Evolutionary conservation across 2,329 filamentous ascomycete genomes (phyloP).

Genomic region (Coniochaeta pulveracea): DNA sequence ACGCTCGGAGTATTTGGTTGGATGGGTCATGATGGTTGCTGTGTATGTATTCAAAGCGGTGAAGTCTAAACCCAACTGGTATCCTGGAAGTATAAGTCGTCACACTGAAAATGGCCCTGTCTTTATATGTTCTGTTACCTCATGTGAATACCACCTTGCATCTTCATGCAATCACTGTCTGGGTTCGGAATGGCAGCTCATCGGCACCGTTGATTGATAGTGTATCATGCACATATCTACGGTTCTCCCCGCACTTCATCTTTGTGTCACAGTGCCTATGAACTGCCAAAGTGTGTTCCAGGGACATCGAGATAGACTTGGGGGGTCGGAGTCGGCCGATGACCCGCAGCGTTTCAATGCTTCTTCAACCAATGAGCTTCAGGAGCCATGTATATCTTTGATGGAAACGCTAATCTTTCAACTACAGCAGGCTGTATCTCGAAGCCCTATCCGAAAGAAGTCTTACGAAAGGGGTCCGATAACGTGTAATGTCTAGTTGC

Average conservation of each 20-base stretch:
- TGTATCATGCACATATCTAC: background rate
- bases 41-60: conserved; percentile 3
- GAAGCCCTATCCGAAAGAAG: too few relatives aligned
- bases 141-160: background rate
- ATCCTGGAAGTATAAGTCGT: background rate
- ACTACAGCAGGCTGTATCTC: too few relatives aligned
- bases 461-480: too few relatives aligned
- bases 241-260: background rate
- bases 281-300: background rate
- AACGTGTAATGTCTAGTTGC: too few relatives aligned
- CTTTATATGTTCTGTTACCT: background rate
- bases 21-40: background rate
- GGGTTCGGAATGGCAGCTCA: background rate
- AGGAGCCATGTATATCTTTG: too few relatives aligned
- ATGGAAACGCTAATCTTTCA: too few relatives aligned
- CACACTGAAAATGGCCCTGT: background rate
- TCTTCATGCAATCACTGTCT: background rate
- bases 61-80: background rate
- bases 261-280: background rate
- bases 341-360: too few relatives aligned
- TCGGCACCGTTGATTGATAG: background rate
- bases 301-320: background rate
- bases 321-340: conserved; percentile 2
- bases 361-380: too few relatives aligned
- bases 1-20: conserved; percentile 3